phyloP scores from a whole-genome alignment of 225 moss, liverwort and hornwort species.

The Climacium dendroides region DNA sequence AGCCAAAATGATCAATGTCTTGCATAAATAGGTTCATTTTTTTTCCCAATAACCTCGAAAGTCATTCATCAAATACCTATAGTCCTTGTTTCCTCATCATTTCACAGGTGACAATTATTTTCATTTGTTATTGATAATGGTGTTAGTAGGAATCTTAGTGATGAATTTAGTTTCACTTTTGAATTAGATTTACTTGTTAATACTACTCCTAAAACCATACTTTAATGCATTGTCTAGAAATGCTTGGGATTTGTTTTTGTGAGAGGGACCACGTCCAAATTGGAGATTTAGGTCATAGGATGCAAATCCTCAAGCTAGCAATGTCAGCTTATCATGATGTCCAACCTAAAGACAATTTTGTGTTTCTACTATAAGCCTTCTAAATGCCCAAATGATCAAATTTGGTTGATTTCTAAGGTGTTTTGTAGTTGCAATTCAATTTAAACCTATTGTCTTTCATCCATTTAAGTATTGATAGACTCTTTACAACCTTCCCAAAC shows the following conservation, averaged over 20 bases:
- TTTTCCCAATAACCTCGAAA: background rate
- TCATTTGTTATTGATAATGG: background rate
- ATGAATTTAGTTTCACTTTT: background rate
- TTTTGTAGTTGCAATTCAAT: background rate
- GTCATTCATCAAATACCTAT: background rate
- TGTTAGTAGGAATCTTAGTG: background rate
- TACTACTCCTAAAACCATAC: rapidly evolving
- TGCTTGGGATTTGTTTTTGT: background rate
- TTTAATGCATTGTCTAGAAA: background rate
- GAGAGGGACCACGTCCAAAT: background rate
- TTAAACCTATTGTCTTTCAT: background rate
- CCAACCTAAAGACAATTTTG: background rate
- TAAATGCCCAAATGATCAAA: background rate
- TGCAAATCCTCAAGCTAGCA: background rate
- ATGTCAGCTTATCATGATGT: background rate
- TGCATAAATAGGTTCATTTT: background rate
- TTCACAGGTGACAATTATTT: background rate
- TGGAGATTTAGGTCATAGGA: background rate
- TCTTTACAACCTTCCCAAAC: background rate
- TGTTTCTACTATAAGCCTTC: background rate
- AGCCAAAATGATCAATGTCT: background rate
- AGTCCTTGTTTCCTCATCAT: background rate
- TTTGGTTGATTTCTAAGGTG: background rate
- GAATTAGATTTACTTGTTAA: background rate
- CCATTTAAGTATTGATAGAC: background rate